Base-by-base conservation (phyloP, 441 rosid genomes). In the Lepidium campestre region DNA sequence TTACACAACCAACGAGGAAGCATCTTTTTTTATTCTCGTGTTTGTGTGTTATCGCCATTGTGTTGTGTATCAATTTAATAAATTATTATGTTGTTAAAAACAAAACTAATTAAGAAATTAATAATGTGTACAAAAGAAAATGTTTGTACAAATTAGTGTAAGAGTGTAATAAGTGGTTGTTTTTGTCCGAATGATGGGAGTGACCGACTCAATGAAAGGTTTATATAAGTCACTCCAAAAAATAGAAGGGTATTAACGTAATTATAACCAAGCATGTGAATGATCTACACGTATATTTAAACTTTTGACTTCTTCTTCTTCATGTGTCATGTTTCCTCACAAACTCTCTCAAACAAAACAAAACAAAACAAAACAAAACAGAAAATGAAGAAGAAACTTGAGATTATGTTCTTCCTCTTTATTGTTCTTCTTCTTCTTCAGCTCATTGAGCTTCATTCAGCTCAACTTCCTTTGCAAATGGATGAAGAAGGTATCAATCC, bases 1-100 rank as follows among this genome's bases (percentile, higher is more conserved):
- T 65, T 6, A 72, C 76, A 49, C 71, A 65, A 65, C 19, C 34
- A 65, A 72, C 71, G 61, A 72, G 47, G 71, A 65, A 5, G 71
- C 58, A 72, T 72, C 71, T 63, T 71, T 42, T n/a, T 57, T 47
- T 12, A 27, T 20, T 72, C 40, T 57, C 55, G 71, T 71, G 75
- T 8, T 27, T 1, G 61, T 49, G 64, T 42, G 46, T 57, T 57
- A 39, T 71, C 13, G 34, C 62, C 48, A 61, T 10, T 25, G 9
- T 29, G 60, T 40, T 44, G 47, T 53, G 62, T 62, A 32, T 12
- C 23, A 47, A 23, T 23, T 1, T 20, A 61, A 49, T 19, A 10
- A 13, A 49, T 22, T 25, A 36, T 18, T 27, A 58, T 48, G 65
- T 25, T 48, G 7, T 5, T 5, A 32, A 60, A 27, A 41, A 6